phyloP scores from a whole-genome alignment of 2,329 filamentous ascomycete genomes.

The Daldinia eschscholtzii region DNA sequence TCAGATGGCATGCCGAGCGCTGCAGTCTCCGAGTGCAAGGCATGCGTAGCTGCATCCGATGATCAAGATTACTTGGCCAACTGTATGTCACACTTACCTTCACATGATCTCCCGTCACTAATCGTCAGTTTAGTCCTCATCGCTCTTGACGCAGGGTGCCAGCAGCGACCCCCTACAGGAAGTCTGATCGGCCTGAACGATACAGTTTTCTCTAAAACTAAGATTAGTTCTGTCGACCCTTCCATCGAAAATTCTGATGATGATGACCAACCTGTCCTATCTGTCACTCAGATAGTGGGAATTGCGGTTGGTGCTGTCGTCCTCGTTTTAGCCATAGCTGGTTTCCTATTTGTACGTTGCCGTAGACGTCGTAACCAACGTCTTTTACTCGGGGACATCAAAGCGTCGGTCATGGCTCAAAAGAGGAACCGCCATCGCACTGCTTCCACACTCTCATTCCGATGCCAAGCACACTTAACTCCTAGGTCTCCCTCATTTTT shows the following conservation, averaged over 20 bases:
- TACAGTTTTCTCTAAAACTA: slow-evolving; percentile 59
- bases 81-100: slow-evolving; percentile 55
- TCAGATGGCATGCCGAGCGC: slow-evolving; percentile 55
- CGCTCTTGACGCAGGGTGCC: slow-evolving; percentile 65
- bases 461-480: slow-evolving; percentile 62
- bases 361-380: slow-evolving; percentile 60
- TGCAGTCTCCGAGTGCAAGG: slow-evolving; percentile 57
- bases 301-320: slow-evolving; percentile 58
- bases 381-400: slow-evolving; percentile 47
- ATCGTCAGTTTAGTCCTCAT: slow-evolving; percentile 58
- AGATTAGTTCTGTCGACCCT: slow-evolving; percentile 55
- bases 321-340: slow-evolving; percentile 55
- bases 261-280: slow-evolving; percentile 46
- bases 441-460: slow-evolving; percentile 64
- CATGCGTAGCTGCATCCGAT: slow-evolving; percentile 61
- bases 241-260: slow-evolving; percentile 31
- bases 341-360: slow-evolving; percentile 59
- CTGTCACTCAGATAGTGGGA: slow-evolving; percentile 59
- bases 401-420: slow-evolving; percentile 35
- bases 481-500: slow-evolving; percentile 57
- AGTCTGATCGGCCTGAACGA: slow-evolving; percentile 57
- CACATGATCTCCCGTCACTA: slow-evolving; percentile 4
- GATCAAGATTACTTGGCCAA: slow-evolving; percentile 62
- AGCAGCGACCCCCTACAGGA: slow-evolving; percentile 59
- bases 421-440: slow-evolving; percentile 53